These are phyloP conservation scores for Pisolithus marmoratus DNA, from an alignment of 768 basidiomycete species.

Conservation along the genomic window DNA sequence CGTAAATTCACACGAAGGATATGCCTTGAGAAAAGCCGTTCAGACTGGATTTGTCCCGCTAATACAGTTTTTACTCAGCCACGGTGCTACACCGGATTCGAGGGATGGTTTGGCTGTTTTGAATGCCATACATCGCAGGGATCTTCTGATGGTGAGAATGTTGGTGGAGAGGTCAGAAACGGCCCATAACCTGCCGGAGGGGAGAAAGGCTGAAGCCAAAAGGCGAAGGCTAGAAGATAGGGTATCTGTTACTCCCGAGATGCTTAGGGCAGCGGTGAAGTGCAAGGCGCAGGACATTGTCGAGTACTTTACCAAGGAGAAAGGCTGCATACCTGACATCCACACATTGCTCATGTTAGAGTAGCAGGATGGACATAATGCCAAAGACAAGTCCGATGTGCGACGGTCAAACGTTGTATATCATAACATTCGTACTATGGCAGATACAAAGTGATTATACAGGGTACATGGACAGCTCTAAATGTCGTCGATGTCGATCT, in stretches of 20 bases:
- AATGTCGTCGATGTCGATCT: conserved; percentile 88
- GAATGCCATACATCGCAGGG: conserved; percentile 68
- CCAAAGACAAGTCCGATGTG: not conserved
- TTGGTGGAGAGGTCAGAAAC: conserved; percentile 59
- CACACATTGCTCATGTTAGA: conserved; percentile 47
- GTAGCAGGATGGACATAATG: conserved; percentile 9
- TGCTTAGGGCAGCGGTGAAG: conserved; percentile 65
- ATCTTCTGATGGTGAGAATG: conserved; percentile 62
- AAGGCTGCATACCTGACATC: conserved; percentile 69
- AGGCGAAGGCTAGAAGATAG: conserved; percentile 56
- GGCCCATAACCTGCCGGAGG: conserved; percentile 15
- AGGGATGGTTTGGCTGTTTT: conserved; percentile 62
- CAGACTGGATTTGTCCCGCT: conserved; percentile 58
- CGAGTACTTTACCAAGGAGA: conserved; percentile 64
- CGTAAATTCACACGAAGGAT: conserved; percentile 69
- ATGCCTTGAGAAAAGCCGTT: conserved; percentile 77
- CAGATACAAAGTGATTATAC: not conserved
- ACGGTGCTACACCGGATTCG: conserved; percentile 63
- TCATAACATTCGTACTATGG: too few relatives aligned
- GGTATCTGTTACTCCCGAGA: conserved; percentile 43
- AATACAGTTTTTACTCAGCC: conserved; percentile 60
- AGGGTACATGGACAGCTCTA: conserved; percentile 30
- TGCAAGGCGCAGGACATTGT: conserved; percentile 63
- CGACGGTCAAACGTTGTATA: conserved; percentile 1
- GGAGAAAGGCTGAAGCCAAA: conserved; percentile 31